A percentile compares a stretch with the other conserved stretches of the same genome.
Evolutionary conservation across 2,329 filamentous ascomycete genomes (phyloP).

Genomic region (Nemania serpens): DNA sequence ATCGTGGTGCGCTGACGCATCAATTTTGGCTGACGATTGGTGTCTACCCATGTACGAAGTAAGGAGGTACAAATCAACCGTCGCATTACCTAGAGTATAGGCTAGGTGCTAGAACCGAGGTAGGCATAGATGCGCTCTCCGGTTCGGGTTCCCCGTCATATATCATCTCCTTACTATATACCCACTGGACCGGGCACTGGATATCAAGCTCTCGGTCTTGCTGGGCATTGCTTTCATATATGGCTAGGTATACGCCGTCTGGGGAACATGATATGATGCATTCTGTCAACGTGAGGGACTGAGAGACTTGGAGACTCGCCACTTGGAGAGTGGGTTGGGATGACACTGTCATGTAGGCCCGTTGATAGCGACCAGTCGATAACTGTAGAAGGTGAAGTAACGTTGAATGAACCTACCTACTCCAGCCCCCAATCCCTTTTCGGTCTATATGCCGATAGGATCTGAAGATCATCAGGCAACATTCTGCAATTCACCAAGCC

Average conservation of each 20-base stretch:
- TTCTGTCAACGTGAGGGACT: slow-evolving; percentile 5
- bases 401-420: slow-evolving; percentile 22
- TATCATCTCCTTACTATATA: no score
- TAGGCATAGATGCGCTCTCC: no score
- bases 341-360: background rate
- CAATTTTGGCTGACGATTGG: slow-evolving; percentile 5
- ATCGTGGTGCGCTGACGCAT: slow-evolving; percentile 12
- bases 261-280: slow-evolving; percentile 3
- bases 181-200: no score
- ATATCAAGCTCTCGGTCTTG: no score
- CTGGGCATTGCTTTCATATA: background rate
- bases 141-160: no score
- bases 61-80: no score
- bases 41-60: no score
- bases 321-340: background rate
- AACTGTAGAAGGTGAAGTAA: slow-evolving; percentile 8
- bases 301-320: background rate
- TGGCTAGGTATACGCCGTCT: background rate
- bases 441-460: slow-evolving; percentile 20
- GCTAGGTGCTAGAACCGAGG: no score
- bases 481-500: background rate
- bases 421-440: slow-evolving; percentile 22
- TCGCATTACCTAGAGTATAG: no score
- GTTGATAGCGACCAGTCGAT: background rate
- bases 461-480: slow-evolving; percentile 10